A percentile compares a stretch with the other conserved stretches of the same genome.
phyloP scores from a whole-genome alignment of 2,329 filamentous ascomycete species.

The Fusarium succisae region DNA sequence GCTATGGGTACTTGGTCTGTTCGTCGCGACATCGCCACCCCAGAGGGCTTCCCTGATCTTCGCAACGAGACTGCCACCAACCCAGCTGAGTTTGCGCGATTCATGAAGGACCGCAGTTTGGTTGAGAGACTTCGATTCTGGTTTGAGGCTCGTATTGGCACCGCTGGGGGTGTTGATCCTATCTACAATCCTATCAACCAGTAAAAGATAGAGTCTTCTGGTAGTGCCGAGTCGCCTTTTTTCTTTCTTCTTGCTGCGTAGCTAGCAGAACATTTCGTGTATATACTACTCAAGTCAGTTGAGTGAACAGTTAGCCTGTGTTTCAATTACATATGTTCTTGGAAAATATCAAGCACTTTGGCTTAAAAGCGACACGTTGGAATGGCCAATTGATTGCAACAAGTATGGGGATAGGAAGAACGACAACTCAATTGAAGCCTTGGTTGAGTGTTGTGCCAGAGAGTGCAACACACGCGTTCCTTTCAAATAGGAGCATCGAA shows the following conservation, averaged over 20 bases:
- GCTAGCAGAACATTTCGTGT: not conserved
- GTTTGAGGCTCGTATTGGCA: conserved; percentile 19
- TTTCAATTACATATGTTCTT: not conserved
- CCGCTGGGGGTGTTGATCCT: not conserved
- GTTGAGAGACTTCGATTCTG: conserved; percentile 24
- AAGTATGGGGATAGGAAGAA: not conserved
- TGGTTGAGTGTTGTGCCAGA: accelerated
- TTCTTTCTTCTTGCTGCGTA: not conserved
- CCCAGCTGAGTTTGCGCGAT: conserved; percentile 8
- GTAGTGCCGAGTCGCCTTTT: not conserved
- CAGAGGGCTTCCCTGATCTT: not conserved
- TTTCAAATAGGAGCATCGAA: not conserved
- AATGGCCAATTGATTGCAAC: not conserved
- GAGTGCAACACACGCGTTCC: accelerated
- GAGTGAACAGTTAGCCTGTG: not conserved
- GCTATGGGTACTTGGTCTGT: conserved; percentile 7
- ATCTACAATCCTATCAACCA: not conserved
- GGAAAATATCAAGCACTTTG: accelerated
- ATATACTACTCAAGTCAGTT: not conserved
- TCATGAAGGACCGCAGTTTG: not conserved
- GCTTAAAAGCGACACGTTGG: accelerated
- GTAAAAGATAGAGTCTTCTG: not conserved
- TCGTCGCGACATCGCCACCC: not conserved
- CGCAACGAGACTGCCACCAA: conserved; percentile 15
- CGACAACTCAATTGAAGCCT: accelerated